These are phyloP conservation scores for Phytophthora foliorum DNA, from an alignment of 352 stramenopile species.

Conservation along the genomic window DNA sequence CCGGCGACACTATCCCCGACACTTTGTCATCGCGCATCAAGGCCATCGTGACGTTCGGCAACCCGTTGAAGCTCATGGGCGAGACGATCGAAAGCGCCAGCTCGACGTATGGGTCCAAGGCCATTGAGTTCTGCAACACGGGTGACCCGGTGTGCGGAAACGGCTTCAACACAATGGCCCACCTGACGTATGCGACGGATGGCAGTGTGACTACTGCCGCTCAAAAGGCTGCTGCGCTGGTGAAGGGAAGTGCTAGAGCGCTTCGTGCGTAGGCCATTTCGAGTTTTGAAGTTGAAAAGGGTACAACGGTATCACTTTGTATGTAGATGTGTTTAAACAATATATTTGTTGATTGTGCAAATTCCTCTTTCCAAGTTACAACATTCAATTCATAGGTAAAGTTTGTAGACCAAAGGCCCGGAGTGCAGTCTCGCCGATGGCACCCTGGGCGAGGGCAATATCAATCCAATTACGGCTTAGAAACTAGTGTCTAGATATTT, in stretches of 20 bases:
- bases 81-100: constrained; percentile 38
- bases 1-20: constrained; percentile 34
- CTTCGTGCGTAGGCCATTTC: constrained; percentile 9
- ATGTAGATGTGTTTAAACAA: background rate
- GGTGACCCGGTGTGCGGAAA: constrained; percentile 45
- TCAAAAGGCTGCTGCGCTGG: constrained; percentile 32
- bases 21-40: constrained; percentile 36
- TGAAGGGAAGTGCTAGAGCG: constrained; percentile 8
- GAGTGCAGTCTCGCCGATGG: too few species aligned
- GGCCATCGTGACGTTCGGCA: constrained; percentile 49
- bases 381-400: too few species aligned
- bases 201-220: constrained; percentile 33
- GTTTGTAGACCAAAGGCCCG: too few species aligned
- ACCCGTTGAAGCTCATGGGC: constrained; percentile 43
- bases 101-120: constrained; percentile 36
- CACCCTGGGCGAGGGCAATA: too few species aligned
- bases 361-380: background rate
- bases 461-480: too few species aligned
- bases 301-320: background rate
- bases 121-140: constrained; percentile 42
- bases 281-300: background rate
- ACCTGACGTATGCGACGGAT: constrained; percentile 40
- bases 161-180: constrained; percentile 42
- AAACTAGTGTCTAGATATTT: too few species aligned
- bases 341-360: background rate